phyloP scores from a whole-genome alignment of 768 basidiomycete genomes.

The Leccinum barrowsii region DNA sequence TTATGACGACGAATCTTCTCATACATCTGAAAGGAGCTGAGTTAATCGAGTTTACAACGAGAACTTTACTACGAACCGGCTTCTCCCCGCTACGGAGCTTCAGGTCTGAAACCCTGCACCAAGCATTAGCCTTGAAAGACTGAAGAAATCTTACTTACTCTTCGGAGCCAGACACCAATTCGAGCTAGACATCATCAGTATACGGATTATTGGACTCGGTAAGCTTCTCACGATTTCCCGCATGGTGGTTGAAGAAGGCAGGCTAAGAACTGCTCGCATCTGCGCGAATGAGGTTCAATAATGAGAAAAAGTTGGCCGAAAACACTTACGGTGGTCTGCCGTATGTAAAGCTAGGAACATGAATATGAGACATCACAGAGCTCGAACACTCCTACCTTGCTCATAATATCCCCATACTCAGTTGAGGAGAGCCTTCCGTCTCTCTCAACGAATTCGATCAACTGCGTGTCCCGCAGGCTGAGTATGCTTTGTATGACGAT shows the following conservation, averaged over 20 bases:
- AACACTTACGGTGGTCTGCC: conserved; percentile 56
- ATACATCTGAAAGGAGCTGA: conserved; percentile 38
- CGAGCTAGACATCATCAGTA: conserved; percentile 44
- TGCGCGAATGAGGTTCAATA: conserved; percentile 23
- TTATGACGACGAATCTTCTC: conserved; percentile 66
- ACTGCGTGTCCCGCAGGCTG: conserved; percentile 55
- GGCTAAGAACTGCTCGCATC: conserved; percentile 65
- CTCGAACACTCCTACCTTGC: conserved; percentile 52
- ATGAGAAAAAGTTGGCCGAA: not conserved
- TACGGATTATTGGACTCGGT: not conserved
- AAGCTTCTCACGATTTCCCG: conserved; percentile 60
- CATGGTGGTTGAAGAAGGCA: conserved; percentile 52
- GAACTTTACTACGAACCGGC: conserved; percentile 37
- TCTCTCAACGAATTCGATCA: conserved; percentile 47
- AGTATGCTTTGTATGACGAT: conserved; percentile 66
- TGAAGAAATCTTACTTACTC: conserved; percentile 45
- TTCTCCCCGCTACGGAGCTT: conserved; percentile 78
- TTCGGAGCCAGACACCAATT: conserved; percentile 58
- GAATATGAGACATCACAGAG: not conserved
- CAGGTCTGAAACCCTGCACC: conserved; percentile 56
- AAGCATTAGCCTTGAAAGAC: not conserved
- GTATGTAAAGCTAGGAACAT: conserved; percentile 63
- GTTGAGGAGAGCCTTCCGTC: conserved; percentile 55
- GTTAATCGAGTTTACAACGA: not conserved
- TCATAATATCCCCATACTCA: conserved; percentile 83